A percentile compares a stretch with the other conserved stretches of the same genome.
Evolutionary conservation across 1,284 basidiomycete genomes (phyloP).

Genomic region (Schizophyllum commune): DNA sequence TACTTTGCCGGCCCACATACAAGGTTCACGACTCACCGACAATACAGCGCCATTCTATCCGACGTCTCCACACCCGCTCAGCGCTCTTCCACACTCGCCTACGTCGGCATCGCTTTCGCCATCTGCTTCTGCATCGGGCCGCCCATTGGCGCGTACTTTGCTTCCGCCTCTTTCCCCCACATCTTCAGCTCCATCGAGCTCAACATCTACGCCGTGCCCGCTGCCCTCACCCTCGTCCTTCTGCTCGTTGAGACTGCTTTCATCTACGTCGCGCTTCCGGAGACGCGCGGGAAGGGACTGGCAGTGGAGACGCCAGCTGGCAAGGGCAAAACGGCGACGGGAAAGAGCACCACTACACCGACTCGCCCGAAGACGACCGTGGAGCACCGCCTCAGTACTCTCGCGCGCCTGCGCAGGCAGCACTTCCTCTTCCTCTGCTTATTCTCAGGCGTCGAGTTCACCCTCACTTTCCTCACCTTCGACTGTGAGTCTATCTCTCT

Average conservation of each 20-base stretch:
- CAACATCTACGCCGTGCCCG: conserved; percentile 83
- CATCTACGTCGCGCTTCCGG: conserved; percentile 65
- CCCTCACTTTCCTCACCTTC: conserved; percentile 84
- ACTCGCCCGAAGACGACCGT: conserved; percentile 26
- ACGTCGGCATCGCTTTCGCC: conserved; percentile 90
- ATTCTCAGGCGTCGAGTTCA: conserved; percentile 91
- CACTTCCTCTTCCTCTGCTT: conserved; percentile 82
- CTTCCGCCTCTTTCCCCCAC: conserved; percentile 56
- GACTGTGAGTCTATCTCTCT: conserved; percentile 48
- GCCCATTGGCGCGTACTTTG: conserved; percentile 79
- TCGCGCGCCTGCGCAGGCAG: conserved; percentile 50
- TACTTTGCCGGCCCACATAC: not conserved
- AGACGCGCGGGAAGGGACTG: conserved; percentile 53
- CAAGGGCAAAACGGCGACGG: conserved; percentile 10
- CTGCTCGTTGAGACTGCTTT: conserved; percentile 67
- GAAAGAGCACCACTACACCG: conserved; percentile 12
- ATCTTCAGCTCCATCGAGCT: conserved; percentile 53
- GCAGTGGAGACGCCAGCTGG: conserved; percentile 13
- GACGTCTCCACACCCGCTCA: conserved; percentile 76
- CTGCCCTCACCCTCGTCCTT: conserved; percentile 67
- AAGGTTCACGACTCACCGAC: not conserved
- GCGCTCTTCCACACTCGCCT: conserved; percentile 78
- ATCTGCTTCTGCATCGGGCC: conserved; percentile 86
- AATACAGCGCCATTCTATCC: conserved; percentile 73
- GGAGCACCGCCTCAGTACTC: conserved; percentile 41